These are phyloP conservation scores for Geotrichum australiense DNA, from an alignment of 1,139 yeast species.

Conservation along the genomic window DNA sequence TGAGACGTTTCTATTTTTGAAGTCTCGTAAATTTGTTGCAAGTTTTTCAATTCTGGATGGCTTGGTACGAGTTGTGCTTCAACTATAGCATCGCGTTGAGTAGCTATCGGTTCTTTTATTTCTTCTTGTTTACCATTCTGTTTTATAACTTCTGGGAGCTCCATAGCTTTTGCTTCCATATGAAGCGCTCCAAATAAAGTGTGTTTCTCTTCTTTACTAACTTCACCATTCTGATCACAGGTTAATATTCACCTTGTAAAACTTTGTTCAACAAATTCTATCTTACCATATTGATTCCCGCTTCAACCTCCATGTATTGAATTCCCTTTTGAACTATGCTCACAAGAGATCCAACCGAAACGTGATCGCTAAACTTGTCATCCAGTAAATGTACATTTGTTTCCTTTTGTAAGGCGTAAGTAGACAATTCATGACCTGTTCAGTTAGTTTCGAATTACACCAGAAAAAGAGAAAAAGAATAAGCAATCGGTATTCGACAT, in stretches of 20 bases:
- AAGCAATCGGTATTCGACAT: no score
- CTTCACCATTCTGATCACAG: constrained; percentile 14
- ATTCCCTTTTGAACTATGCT: constrained; percentile 81
- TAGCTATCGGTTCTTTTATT: not conserved
- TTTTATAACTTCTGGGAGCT: constrained; percentile 1
- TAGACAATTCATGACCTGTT: constrained; percentile 54
- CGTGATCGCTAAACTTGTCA: constrained; percentile 39
- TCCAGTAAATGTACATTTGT: constrained; percentile 59
- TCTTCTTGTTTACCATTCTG: not conserved
- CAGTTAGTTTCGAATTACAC: constrained; percentile 13
- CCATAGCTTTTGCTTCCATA: constrained; percentile 20
- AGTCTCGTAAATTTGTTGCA: constrained; percentile 14
- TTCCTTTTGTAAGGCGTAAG: constrained; percentile 76
- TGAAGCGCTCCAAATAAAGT: constrained; percentile 37
- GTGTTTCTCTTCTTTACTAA: constrained; percentile 26
- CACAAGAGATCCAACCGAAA: constrained; percentile 72
- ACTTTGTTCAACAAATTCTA: constrained; percentile 8
- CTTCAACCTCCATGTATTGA: constrained; percentile 54
- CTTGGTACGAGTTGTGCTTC: constrained; percentile 12
- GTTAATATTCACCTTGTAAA: constrained; percentile 11
- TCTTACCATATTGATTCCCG: constrained; percentile 38
- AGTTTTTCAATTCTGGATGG: constrained; percentile 12
- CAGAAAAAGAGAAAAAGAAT: not conserved
- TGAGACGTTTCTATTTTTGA: constrained; percentile 22
- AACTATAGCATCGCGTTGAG: constrained; percentile 10